These are phyloP conservation scores for Saturnispora ahearnii DNA, from an alignment of 805 yeast species.

Conservation along the genomic window DNA sequence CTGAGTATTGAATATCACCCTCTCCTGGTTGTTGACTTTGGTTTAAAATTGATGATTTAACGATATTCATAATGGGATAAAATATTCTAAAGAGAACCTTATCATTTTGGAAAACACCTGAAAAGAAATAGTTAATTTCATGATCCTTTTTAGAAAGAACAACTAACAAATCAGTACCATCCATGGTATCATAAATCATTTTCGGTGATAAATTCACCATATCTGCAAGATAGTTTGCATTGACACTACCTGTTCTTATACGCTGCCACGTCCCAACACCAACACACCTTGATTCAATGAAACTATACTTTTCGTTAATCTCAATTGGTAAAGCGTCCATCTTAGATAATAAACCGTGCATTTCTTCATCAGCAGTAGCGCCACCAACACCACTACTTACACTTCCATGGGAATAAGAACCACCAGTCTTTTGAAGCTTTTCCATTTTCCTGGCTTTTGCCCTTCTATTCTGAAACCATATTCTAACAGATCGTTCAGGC, in stretches of 20 bases:
- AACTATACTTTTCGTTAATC: slow-evolving; percentile 54
- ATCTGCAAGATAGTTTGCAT: slow-evolving; percentile 32
- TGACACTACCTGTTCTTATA: slow-evolving; percentile 52
- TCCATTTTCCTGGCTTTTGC: slow-evolving; percentile 68
- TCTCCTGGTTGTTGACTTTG: slow-evolving; percentile 23
- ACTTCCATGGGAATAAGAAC: neutral
- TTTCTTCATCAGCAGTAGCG: slow-evolving; percentile 2
- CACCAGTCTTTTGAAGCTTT: slow-evolving; percentile 29
- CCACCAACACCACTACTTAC: neutral
- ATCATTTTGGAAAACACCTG: slow-evolving; percentile 59
- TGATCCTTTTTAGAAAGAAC: slow-evolving; percentile 59
- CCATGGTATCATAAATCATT: slow-evolving; percentile 54
- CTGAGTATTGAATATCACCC: slow-evolving; percentile 28
- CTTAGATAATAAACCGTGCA: slow-evolving; percentile 16
- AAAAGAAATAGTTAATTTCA: slow-evolving; percentile 71
- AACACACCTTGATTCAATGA: slow-evolving; percentile 57
- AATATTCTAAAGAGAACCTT: slow-evolving; percentile 66
- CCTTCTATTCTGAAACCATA: slow-evolving; percentile 88
- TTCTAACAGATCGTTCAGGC: slow-evolving; percentile 82
- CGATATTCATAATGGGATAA: slow-evolving; percentile 54
- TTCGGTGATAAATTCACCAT: slow-evolving; percentile 60
- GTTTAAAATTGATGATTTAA: slow-evolving; percentile 47
- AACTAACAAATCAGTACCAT: slow-evolving; percentile 61
- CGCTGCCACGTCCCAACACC: slow-evolving; percentile 80
- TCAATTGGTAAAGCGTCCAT: slow-evolving; percentile 35